Percentiles rank a stretch among this genome's conserved stretches.
These are phyloP conservation scores for Populus tomentosa DNA, from an alignment of 441 rosid genomes.

Conservation along the genomic window DNA sequence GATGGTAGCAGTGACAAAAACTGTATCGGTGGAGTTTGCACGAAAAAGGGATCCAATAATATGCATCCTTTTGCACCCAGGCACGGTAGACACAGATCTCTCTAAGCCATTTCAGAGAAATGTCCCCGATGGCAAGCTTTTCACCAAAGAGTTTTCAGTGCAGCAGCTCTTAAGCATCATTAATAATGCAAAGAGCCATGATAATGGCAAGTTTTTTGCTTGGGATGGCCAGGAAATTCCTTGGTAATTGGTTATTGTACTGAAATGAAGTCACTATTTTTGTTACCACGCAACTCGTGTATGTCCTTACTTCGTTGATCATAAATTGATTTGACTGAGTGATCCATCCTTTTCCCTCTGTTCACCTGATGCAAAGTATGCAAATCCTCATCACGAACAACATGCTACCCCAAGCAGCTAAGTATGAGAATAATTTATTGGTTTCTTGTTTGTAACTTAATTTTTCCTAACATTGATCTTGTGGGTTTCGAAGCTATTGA, in stretches of 20 bases:
- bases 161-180: slow-evolving; percentile 66
- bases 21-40: slow-evolving; percentile 67
- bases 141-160: slow-evolving; percentile 76
- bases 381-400: neutral
- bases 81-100: slow-evolving; percentile 93
- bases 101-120: slow-evolving; percentile 81
- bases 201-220: slow-evolving; percentile 92
- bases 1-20: slow-evolving; percentile 59
- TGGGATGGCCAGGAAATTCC: slow-evolving; percentile 96
- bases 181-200: slow-evolving; percentile 48
- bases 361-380: neutral
- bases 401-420: neutral
- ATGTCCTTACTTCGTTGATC: neutral
- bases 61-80: slow-evolving; percentile 90
- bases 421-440: neutral
- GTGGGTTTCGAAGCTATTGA: neutral
- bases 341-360: neutral
- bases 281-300: neutral
- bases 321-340: neutral
- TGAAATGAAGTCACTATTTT: neutral
- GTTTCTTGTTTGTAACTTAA: neutral
- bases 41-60: slow-evolving; percentile 67
- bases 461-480: neutral
- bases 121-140: slow-evolving; percentile 77
- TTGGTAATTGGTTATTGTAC: slow-evolving; percentile 38